These are phyloP conservation scores for Fusarium hostae DNA, from an alignment of 2,329 filamentous ascomycete genomes.

Conservation along the genomic window DNA sequence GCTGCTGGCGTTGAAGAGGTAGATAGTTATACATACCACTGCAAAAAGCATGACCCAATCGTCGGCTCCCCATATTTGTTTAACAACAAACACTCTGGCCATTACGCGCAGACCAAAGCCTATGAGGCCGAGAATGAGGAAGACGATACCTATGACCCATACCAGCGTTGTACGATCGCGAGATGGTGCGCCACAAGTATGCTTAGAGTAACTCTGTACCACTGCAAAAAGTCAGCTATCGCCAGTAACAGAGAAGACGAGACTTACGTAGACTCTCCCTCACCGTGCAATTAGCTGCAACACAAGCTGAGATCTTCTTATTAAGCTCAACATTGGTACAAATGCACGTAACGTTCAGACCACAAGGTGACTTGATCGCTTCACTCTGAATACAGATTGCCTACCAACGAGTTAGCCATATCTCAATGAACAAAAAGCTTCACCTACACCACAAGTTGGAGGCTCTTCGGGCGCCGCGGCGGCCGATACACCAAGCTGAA, in stretches of 20 bases:
- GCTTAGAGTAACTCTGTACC: constrained; percentile 15
- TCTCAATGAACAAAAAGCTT: background rate
- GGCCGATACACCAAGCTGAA: constrained; percentile 28
- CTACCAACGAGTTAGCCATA: background rate
- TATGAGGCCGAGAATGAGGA: background rate
- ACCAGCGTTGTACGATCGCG: constrained; percentile 18
- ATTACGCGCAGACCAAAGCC: constrained; percentile 18
- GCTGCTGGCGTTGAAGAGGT: fast-evolving
- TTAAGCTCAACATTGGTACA: constrained; percentile 20
- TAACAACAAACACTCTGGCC: constrained; percentile 12
- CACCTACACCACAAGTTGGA: constrained; percentile 26
- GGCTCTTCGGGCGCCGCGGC: constrained; percentile 13
- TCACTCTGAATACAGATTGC: constrained; percentile 1
- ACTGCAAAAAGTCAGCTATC: background rate
- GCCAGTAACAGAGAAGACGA: no score
- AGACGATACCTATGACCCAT: constrained; percentile 3
- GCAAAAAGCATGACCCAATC: constrained; percentile 23
- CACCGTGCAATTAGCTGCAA: constrained; percentile 5
- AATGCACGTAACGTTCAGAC: constrained; percentile 15
- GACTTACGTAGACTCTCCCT: constrained; percentile 4
- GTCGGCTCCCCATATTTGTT: constrained; percentile 18
- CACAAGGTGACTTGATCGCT: constrained; percentile 15
- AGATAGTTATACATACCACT: background rate
- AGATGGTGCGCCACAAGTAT: constrained; percentile 9
- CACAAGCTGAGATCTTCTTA: constrained; percentile 12